phyloP scores from a whole-genome alignment of 169 alveolate genomes.

The Babesia ovata region DNA sequence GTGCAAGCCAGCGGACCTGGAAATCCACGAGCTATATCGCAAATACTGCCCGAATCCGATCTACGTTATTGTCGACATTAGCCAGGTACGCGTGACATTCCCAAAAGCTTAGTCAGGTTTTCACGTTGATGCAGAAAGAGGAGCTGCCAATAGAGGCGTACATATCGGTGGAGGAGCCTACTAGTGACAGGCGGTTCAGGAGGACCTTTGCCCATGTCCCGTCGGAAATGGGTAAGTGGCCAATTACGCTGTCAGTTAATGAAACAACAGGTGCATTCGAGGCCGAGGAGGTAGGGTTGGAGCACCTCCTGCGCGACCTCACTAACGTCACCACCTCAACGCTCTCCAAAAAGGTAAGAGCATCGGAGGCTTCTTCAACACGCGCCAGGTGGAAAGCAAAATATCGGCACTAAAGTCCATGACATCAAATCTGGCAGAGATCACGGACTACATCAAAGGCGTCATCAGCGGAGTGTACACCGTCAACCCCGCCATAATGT shows the following conservation, averaged over 20 bases:
- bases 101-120: neutral
- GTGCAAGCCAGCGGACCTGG: constrained; percentile 95
- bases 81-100: constrained; percentile 51
- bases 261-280: constrained; percentile 89
- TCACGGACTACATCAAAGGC: constrained; percentile 74
- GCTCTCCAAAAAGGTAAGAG: constrained; percentile 83
- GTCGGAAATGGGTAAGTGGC: constrained; percentile 84
- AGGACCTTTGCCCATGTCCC: constrained; percentile 93
- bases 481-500: constrained; percentile 86
- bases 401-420: constrained; percentile 73
- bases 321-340: constrained; percentile 93
- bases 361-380: neutral
- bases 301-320: constrained; percentile 95
- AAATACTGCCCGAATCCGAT: constrained; percentile 93
- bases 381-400: constrained; percentile 73
- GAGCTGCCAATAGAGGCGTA: constrained; percentile 94
- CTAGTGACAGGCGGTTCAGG: constrained; percentile 88
- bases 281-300: constrained; percentile 99
- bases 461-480: constrained; percentile 85
- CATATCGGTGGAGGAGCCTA: constrained; percentile 92
- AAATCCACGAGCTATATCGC: constrained; percentile 94
- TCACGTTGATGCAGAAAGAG: constrained; percentile 31
- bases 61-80: constrained; percentile 91
- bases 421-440: constrained; percentile 68
- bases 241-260: neutral